phyloP scores from a whole-genome alignment of 108 stramenopile species.

The Ochromonas danica region DNA sequence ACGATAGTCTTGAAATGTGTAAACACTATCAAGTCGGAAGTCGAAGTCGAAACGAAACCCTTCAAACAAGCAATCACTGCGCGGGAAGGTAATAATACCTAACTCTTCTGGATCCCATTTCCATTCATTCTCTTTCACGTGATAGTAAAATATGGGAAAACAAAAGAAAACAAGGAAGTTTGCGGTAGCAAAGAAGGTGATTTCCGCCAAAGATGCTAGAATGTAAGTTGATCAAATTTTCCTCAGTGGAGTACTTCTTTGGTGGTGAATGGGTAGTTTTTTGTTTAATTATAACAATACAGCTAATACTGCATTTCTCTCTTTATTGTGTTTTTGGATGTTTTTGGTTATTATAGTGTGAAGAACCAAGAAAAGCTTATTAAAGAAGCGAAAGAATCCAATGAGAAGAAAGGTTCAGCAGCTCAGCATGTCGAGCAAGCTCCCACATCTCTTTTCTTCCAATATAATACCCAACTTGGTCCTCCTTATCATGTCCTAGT shows the following conservation, averaged over 20 bases:
- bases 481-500: slow-evolving; percentile 96
- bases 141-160: slow-evolving; percentile 70
- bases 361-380: slow-evolving; percentile 59
- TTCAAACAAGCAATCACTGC: no score
- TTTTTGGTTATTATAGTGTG: background rate
- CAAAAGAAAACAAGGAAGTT: slow-evolving; percentile 87
- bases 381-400: slow-evolving; percentile 38
- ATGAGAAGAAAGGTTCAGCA: slow-evolving; percentile 52
- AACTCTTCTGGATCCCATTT: no score
- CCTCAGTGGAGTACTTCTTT: no score
- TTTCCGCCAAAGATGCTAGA: slow-evolving; percentile 80
- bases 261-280: no score
- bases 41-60: no score
- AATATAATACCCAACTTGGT: slow-evolving; percentile 93
- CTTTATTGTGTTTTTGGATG: background rate
- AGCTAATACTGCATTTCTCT: no score
- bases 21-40: no score
- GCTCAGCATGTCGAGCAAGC: slow-evolving; percentile 78
- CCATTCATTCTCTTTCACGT: background rate
- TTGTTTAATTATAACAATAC: no score
- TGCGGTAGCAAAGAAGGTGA: slow-evolving; percentile 83
- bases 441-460: slow-evolving; percentile 87
- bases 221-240: slow-evolving; percentile 69
- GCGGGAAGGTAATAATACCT: no score
- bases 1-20: no score